Evolutionary conservation across 2,329 filamentous ascomycete genomes (phyloP).

Genomic region (Didymella segeticola): DNA sequence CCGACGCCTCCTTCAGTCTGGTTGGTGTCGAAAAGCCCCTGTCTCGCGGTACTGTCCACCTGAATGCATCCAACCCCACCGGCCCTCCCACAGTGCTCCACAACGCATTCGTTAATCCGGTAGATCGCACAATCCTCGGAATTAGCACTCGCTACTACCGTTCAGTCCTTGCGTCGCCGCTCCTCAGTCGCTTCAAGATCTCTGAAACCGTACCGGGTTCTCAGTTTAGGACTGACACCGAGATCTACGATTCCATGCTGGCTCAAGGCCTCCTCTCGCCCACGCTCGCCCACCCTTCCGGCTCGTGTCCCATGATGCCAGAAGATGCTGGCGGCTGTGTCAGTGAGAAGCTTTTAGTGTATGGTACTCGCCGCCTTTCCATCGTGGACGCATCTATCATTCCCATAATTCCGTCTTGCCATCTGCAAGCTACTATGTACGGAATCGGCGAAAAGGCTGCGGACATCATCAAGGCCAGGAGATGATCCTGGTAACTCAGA

Average conservation of each 20-base stretch:
- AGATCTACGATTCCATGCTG: constrained; percentile 28
- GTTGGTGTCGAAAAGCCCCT: constrained; percentile 43
- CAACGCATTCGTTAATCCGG: constrained; percentile 38
- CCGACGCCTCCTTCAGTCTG: constrained; percentile 34
- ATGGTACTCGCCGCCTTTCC: constrained; percentile 36
- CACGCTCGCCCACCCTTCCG: constrained; percentile 38
- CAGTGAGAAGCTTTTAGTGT: constrained; percentile 33
- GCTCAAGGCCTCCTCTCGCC: constrained; percentile 27
- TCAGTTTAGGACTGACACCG: constrained; percentile 31
- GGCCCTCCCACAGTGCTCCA: constrained; percentile 32
- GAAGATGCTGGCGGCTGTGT: constrained; percentile 35
- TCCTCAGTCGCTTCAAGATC: constrained; percentile 30
- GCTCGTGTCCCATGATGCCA: constrained; percentile 40
- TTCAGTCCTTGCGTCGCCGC: background rate
- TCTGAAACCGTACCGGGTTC: constrained; percentile 31
- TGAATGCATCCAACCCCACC: constrained; percentile 40
- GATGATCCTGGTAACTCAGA: too few relatives aligned
- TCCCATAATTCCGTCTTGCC: constrained; percentile 36
- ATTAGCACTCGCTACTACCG: constrained; percentile 5
- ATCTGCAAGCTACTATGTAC: constrained; percentile 43
- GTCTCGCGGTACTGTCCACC: constrained; percentile 42
- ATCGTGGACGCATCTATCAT: constrained; percentile 42
- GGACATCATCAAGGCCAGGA: constrained; percentile 3
- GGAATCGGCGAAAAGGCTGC: constrained; percentile 45
- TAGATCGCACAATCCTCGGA: constrained; percentile 36